A percentile compares a stretch with the other conserved stretches of the same genome.
Conservation (phyloP, 345 rosid genomes). For the Populus davidiana region DNA sequence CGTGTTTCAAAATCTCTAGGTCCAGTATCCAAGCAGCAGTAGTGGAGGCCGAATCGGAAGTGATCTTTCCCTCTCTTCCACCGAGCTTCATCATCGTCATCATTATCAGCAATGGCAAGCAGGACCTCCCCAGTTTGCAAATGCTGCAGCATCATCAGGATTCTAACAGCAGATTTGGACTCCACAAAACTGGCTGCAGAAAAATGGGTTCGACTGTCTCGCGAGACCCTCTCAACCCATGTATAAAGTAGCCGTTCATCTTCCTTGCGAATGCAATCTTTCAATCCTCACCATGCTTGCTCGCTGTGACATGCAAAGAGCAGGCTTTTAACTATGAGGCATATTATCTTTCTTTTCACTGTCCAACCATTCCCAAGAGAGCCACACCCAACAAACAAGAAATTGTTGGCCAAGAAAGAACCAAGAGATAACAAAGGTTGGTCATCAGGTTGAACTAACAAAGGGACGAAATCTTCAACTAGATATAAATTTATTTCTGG, state of each 20-base stretch:
- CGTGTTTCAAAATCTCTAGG: slow-evolving; percentile 4
- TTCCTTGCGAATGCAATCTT: not conserved
- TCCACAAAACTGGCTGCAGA: slow-evolving; percentile 63
- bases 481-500: slow-evolving; percentile 11
- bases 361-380: not conserved
- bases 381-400: not conserved
- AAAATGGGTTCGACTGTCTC: slow-evolving; percentile 50
- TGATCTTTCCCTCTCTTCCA: slow-evolving; percentile 54
- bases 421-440: not conserved
- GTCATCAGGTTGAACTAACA: slow-evolving; percentile 39
- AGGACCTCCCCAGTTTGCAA: slow-evolving; percentile 54
- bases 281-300: not conserved
- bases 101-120: slow-evolving; percentile 42
- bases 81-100: slow-evolving; percentile 29
- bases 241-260: slow-evolving; percentile 11
- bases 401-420: not conserved
- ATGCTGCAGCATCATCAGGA: slow-evolving; percentile 99
- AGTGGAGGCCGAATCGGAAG: slow-evolving; percentile 53
- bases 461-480: slow-evolving; percentile 27
- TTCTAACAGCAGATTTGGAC: slow-evolving; percentile 67
- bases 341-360: not conserved
- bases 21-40: slow-evolving; percentile 57
- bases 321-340: not conserved
- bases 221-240: slow-evolving; percentile 41
- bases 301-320: not conserved